These are phyloP conservation scores for Colletotrichum higginsianum DNA, from an alignment of 2,329 filamentous ascomycete species.

Conservation along the genomic window DNA sequence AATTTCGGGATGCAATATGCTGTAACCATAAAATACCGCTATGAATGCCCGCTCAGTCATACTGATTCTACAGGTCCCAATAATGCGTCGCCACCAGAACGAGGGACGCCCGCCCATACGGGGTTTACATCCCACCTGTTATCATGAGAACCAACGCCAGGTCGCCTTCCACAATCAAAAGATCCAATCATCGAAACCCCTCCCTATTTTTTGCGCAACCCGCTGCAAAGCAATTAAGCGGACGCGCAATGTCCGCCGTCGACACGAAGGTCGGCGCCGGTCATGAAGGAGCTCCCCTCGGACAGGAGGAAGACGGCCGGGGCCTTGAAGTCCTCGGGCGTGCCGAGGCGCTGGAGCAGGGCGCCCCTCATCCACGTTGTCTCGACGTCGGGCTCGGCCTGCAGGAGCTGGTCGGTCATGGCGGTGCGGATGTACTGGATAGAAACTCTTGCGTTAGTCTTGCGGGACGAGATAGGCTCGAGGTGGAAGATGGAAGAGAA, in stretches of 20 bases:
- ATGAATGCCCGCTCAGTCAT: slow-evolving; percentile 23
- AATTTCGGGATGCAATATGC: not conserved
- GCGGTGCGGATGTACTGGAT: slow-evolving; percentile 61
- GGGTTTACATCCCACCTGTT: not conserved
- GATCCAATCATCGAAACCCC: not conserved
- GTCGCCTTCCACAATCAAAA: not conserved
- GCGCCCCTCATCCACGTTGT: slow-evolving; percentile 68
- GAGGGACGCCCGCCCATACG: not conserved
- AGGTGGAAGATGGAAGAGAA: not conserved
- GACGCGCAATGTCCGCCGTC: slow-evolving; percentile 69
- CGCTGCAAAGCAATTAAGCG: slow-evolving; percentile 43
- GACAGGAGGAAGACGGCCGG: slow-evolving; percentile 71
- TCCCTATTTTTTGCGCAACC: not conserved
- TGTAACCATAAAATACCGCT: not conserved
- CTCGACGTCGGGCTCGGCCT: slow-evolving; percentile 64
- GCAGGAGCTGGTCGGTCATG: slow-evolving; percentile 62
- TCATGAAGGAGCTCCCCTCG: slow-evolving; percentile 71
- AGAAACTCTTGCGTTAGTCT: not conserved
- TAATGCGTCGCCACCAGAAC: not conserved
- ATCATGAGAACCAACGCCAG: not conserved
- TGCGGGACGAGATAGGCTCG: too few relatives aligned
- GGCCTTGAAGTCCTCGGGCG: slow-evolving; percentile 71
- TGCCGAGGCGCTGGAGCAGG: slow-evolving; percentile 67
- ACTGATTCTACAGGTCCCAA: slow-evolving; percentile 19
- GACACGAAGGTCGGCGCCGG: slow-evolving; percentile 69